A percentile compares a stretch with the other conserved stretches of the same genome.
Conservation (phyloP, 805 yeast genomes). For the Myxozyma sirexii region DNA sequence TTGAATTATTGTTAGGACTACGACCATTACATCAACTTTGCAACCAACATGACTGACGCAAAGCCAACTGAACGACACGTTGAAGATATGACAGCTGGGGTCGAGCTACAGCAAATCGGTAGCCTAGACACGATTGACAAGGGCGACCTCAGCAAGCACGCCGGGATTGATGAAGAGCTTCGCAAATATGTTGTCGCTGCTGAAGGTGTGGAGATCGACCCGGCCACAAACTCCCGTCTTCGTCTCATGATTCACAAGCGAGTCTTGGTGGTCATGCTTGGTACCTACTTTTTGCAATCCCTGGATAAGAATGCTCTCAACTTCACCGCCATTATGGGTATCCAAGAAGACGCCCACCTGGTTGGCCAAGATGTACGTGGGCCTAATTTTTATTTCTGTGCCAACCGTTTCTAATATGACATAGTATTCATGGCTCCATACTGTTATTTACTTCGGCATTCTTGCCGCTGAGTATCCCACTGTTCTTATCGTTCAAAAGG, state of each 20-base stretch:
- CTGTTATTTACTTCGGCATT: conserved; percentile 55
- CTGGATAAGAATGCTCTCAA: conserved; percentile 59
- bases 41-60: no score
- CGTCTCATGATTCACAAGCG: conserved; percentile 50
- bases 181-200: conserved; percentile 2
- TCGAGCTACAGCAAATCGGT: not conserved
- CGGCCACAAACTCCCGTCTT: conserved; percentile 13
- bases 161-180: conserved; percentile 7
- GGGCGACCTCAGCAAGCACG: not conserved
- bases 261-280: conserved; percentile 54
- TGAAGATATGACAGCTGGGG: not conserved
- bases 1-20: no score
- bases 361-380: conserved; percentile 50
- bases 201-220: conserved; percentile 11
- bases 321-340: conserved; percentile 68
- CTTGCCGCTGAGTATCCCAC: conserved; percentile 51
- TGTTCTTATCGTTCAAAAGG: conserved; percentile 46
- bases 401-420: no score
- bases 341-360: conserved; percentile 45
- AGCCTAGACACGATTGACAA: not conserved
- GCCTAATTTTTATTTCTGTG: conserved; percentile 50
- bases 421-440: conserved; percentile 41
- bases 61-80: no score
- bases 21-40: no score
- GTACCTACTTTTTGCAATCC: conserved; percentile 52